phyloP scores from a whole-genome alignment of 371 early-diverging fungal species.

The Gilbertella persicaria region DNA sequence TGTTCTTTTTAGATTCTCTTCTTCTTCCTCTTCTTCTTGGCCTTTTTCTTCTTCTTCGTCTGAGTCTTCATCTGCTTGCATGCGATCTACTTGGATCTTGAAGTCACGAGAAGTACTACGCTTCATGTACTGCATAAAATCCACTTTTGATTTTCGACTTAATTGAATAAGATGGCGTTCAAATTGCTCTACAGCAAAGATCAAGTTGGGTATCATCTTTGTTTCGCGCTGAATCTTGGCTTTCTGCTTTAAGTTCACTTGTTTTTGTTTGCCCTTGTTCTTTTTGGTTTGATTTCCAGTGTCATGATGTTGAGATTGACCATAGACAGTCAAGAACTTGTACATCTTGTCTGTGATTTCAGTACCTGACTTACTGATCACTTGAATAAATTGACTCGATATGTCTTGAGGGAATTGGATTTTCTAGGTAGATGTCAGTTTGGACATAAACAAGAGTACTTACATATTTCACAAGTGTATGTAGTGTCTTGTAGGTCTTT shows the following conservation, averaged over 20 bases:
- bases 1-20: background rate
- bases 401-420: conserved; percentile 27
- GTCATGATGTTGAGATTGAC: conserved; percentile 25
- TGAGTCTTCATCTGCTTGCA: conserved; percentile 12
- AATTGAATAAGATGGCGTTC: conserved; percentile 67
- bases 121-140: conserved; percentile 70
- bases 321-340: conserved; percentile 47
- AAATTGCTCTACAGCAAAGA: conserved; percentile 70
- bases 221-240: conserved; percentile 63
- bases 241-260: conserved; percentile 28
- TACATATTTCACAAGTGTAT: conserved; percentile 53
- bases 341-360: conserved; percentile 52
- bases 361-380: conserved; percentile 35
- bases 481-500: conserved; percentile 43
- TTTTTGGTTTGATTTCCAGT: conserved; percentile 2
- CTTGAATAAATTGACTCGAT: conserved; percentile 30
- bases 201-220: conserved; percentile 63
- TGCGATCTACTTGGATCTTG: conserved; percentile 55
- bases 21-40: conserved; percentile 12
- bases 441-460: conserved; percentile 7
- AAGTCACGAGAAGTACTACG: conserved; percentile 74
- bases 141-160: conserved; percentile 63
- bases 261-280: conserved; percentile 30
- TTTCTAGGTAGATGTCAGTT: conserved; percentile 31
- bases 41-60: conserved; percentile 7